phyloP scores from a whole-genome alignment of 768 basidiomycete genomes.

The Boletus rubescentipes region DNA sequence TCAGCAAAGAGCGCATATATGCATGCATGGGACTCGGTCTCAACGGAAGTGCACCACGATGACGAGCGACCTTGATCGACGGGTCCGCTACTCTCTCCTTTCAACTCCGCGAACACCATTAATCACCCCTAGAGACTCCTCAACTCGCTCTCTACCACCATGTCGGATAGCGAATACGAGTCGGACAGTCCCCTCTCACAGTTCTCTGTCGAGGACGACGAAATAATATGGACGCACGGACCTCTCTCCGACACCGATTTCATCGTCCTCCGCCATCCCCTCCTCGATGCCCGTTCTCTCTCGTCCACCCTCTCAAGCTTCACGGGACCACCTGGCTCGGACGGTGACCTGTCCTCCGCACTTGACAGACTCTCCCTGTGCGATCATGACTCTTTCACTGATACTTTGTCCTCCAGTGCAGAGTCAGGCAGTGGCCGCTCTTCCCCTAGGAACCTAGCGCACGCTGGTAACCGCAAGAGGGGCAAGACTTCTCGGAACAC shows the following conservation, averaged over 20 bases:
- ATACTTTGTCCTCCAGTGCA: constrained; percentile 2
- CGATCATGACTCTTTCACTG: background rate
- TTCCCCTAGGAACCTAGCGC: background rate
- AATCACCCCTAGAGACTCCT: background rate
- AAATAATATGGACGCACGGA: constrained; percentile 17
- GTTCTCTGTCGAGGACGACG: constrained; percentile 25
- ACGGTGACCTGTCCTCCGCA: constrained; percentile 9
- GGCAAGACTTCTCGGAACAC: background rate
- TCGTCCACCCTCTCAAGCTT: constrained; percentile 12
- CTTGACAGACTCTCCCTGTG: constrained; percentile 22
- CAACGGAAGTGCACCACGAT: constrained; percentile 3
- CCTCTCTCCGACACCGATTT: constrained; percentile 21
- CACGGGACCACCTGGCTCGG: constrained; percentile 1
- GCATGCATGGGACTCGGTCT: background rate
- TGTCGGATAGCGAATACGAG: constrained; percentile 13
- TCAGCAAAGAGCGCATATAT: background rate
- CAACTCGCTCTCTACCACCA: background rate
- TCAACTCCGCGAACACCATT: constrained; percentile 17
- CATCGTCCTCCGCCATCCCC: constrained; percentile 23
- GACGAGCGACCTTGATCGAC: constrained; percentile 13
- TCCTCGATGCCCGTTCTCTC: constrained; percentile 13
- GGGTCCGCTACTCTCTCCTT: background rate
- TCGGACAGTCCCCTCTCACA: constrained; percentile 10
- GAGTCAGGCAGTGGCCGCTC: constrained; percentile 6
- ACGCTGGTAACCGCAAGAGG: background rate